These are phyloP conservation scores for Rhazya stricta DNA, from an alignment of 257 asterid species.

Conservation along the genomic window DNA sequence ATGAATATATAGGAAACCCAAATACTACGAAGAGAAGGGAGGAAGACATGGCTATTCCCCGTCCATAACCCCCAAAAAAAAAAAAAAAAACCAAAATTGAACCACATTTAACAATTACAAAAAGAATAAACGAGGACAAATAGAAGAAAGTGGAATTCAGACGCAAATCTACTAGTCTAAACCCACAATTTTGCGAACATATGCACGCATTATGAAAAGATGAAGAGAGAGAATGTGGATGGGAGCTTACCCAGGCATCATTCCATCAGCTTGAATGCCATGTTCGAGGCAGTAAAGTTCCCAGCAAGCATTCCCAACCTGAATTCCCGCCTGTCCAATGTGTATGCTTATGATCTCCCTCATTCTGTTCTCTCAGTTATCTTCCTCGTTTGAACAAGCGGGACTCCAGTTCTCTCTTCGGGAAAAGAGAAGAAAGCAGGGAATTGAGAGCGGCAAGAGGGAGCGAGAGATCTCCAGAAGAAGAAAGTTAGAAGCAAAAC, in stretches of 20 bases:
- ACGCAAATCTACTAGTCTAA: neutral
- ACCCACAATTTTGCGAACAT: neutral
- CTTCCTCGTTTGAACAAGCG: neutral
- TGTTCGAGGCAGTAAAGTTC: conserved; percentile 39
- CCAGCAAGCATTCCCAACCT: conserved; percentile 48
- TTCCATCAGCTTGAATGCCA: conserved; percentile 41
- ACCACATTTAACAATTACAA: neutral
- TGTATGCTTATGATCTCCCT: conserved; percentile 40
- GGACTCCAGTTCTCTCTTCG: neutral
- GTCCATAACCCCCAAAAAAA: neutral
- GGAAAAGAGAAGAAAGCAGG: neutral
- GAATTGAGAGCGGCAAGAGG: neutral
- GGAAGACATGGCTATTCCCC: neutral
- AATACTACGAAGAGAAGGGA: neutral
- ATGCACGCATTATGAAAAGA: neutral
- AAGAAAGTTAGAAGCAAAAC: neutral
- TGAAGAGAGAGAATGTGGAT: neutral
- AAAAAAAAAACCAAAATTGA: neutral
- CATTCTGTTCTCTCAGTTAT: conserved; percentile 10
- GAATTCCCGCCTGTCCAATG: conserved; percentile 47
- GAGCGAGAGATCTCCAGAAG: neutral
- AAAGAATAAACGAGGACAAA: too few relatives aligned
- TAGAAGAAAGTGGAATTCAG: neutral
- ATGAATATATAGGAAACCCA: neutral
- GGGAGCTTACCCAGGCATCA: conserved; percentile 33